Percentiles rank a stretch among this genome's conserved stretches.
These are phyloP conservation scores for Talaromyces amestolkiae DNA, from an alignment of 2,329 filamentous ascomycete genomes.

Conservation along the genomic window DNA sequence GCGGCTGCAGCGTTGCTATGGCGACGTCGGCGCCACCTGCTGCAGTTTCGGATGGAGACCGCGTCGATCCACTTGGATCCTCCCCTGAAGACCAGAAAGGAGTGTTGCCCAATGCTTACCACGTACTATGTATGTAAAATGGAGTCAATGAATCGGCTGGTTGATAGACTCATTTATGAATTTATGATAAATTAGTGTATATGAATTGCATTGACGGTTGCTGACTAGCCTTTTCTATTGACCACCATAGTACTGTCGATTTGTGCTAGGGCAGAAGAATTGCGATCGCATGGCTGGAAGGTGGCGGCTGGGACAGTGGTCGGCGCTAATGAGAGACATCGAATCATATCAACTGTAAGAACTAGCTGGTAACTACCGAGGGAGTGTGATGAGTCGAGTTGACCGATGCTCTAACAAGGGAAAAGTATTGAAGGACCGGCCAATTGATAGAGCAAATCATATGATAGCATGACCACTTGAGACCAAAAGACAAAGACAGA, in stretches of 20 bases:
- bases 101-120: not conserved
- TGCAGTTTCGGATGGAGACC: conserved; percentile 1
- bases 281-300: conserved; percentile 5
- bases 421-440: not conserved
- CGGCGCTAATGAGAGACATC: not conserved
- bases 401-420: not conserved
- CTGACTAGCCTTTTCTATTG: not conserved
- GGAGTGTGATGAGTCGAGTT: not conserved
- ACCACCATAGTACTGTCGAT: not conserved
- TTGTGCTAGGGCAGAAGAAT: not conserved
- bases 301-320: conserved; percentile 1
- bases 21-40: conserved; percentile 11
- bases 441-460: not conserved
- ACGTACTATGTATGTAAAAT: too few relatives aligned
- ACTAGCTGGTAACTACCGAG: not conserved
- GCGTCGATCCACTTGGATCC: not conserved
- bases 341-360: conserved; percentile 1
- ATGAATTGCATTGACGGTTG: not conserved
- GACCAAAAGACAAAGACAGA: too few relatives aligned
- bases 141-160: not conserved
- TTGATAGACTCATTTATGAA: not conserved
- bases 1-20: conserved; percentile 13
- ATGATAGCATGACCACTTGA: not conserved
- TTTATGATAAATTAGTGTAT: not conserved
- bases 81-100: not conserved